Conservation (phyloP, 2,329 filamentous ascomycete genomes). For the Stachybotrys chlorohalonatus region DNA sequence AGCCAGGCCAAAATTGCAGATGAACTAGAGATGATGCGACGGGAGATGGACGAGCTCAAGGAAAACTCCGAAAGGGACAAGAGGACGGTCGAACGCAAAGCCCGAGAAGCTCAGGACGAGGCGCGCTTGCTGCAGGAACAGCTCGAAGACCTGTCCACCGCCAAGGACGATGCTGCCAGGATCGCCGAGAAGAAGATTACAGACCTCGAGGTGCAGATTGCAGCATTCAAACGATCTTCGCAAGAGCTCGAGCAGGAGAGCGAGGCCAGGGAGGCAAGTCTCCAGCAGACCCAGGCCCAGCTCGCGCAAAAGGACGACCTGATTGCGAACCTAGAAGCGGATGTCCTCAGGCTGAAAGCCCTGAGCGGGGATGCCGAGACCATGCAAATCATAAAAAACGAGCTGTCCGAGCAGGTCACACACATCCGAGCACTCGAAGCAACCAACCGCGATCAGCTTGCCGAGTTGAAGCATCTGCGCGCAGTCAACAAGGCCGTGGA, state of each 20-base stretch:
- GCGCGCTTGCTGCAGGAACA: slow-evolving; percentile 71
- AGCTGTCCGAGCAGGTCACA: slow-evolving; percentile 84
- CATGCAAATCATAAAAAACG: slow-evolving; percentile 73
- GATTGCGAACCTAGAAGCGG: slow-evolving; percentile 69
- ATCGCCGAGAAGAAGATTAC: slow-evolving; percentile 43
- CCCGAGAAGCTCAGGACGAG: slow-evolving; percentile 64
- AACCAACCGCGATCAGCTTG: slow-evolving; percentile 67
- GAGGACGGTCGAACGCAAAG: slow-evolving; percentile 57
- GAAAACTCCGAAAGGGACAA: slow-evolving; percentile 45
- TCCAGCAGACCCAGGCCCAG: slow-evolving; percentile 56
- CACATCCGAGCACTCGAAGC: slow-evolving; percentile 81
- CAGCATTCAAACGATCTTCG: slow-evolving; percentile 34
- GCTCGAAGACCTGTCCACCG: slow-evolving; percentile 57
- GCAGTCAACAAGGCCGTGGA: slow-evolving; percentile 81
- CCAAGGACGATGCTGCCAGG: slow-evolving; percentile 62
- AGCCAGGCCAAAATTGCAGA: slow-evolving; percentile 40
- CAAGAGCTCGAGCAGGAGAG: slow-evolving; percentile 53
- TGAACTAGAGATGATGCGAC: slow-evolving; percentile 39
- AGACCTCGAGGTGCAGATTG: slow-evolving; percentile 44
- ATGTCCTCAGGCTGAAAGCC: slow-evolving; percentile 75
- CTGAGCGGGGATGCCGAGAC: slow-evolving; percentile 83
- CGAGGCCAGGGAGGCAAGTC: slow-evolving; percentile 42
- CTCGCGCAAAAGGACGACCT: slow-evolving; percentile 60
- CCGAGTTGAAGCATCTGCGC: slow-evolving; percentile 73
- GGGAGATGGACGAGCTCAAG: slow-evolving; percentile 43